Evolutionary conservation across 805 yeast species (phyloP), one percentile per base, ranked within the genome.

Genomic region (Wickerhamiella australiensis): DNA sequence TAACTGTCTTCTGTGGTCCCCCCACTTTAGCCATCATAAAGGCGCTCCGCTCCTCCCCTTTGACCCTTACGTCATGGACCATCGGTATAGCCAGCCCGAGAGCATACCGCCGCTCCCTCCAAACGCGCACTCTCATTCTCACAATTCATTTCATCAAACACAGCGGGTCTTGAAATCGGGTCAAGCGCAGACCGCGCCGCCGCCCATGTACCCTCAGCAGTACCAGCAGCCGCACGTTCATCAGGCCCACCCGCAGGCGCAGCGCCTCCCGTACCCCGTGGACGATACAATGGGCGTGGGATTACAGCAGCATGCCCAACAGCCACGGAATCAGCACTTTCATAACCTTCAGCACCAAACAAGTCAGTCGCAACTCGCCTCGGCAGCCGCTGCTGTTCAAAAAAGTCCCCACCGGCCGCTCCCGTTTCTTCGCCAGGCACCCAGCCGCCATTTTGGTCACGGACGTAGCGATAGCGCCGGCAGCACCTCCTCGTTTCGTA

Each of bases 401-500:
- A 29, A 29, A 29, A 11, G n/a, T n/a, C 33, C 38, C 20, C 38
- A 33, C 38, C 38, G 38, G 21, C 38, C 38, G 9, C 38, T 33
- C 8, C 38, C 38, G 38, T 33, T 33, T 11, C 38, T 33, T n/a
- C 38, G 38, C n/a, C 38, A 33, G 38, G 38, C 38, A 18, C 38
- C 21, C 3, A 33, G 38, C 20, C 38, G 38, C n/a, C 18, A 12
- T 33, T 33, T 33, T 17, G 38, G 38, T 20, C 47, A 36, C 15
- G 36, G 40, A 17, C 52, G 49, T 21, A 25, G 20, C 25, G 52
- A 23, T 27, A 20, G 26, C 23, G 26, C 35, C 40, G 49, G 46
- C 37, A 44, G 42, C 15, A 23, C 25, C 15, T 22, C 17, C 3
- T 21, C 38, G 5, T 13, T n/a, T 31, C 37, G 25, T 13, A n/a